Percentiles rank a stretch among this genome's conserved stretches.
Evolutionary conservation across 116 monocot species (phyloP).

Genomic region (Phalaenopsis hybrid): DNA sequence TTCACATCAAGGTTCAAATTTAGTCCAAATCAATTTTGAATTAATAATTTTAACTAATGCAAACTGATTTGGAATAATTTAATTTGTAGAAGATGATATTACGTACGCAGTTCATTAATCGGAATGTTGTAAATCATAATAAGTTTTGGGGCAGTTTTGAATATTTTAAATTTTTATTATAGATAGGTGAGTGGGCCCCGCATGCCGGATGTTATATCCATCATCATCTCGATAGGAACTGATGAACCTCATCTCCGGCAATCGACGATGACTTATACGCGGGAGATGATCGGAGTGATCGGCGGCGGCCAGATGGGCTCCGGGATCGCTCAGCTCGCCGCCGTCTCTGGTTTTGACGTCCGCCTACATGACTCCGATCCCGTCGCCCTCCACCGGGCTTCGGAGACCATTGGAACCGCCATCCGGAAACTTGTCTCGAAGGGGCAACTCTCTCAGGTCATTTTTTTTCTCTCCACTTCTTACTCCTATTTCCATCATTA

Average conservation of each 20-base stretch:
- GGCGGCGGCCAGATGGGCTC: slow-evolving; percentile 95
- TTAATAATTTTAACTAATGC: no score
- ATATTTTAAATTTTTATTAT: no score
- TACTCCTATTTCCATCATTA: neutral
- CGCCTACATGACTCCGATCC: slow-evolving; percentile 60
- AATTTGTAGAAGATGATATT: no score
- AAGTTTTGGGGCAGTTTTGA: no score
- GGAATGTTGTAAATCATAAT: no score
- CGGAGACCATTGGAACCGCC: slow-evolving; percentile 32
- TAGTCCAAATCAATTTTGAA: no score
- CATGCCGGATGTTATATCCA: no score
- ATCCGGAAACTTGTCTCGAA: slow-evolving; percentile 64
- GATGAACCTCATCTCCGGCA: neutral
- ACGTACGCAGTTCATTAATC: no score
- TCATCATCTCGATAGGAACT: no score
- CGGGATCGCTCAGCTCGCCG: slow-evolving; percentile 89
- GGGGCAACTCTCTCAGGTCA: slow-evolving; percentile 56
- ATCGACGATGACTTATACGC: slow-evolving; percentile 7
- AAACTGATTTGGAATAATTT: no score
- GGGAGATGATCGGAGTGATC: slow-evolving; percentile 52
- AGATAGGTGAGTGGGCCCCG: no score
- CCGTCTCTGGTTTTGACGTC: slow-evolving; percentile 55
- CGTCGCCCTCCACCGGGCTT: slow-evolving; percentile 42
- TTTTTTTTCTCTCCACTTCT: neutral
- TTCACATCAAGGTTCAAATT: no score